Conservation (phyloP, 192 early-diverging fungal genomes). For the Coemansia sp. region DNA sequence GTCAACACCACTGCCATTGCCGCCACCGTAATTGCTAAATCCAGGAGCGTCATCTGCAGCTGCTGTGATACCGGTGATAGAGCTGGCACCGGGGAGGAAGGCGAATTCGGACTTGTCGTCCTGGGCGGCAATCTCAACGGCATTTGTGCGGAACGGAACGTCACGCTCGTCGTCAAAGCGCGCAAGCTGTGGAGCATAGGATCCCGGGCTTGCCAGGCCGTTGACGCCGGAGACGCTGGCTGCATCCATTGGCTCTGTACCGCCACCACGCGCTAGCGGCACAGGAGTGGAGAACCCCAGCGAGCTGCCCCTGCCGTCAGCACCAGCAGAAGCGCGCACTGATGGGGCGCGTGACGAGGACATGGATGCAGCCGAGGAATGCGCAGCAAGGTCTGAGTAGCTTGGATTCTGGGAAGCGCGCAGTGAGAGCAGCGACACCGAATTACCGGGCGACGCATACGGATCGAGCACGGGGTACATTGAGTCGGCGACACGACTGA, state of each 20-base stretch:
- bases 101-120: slow-evolving; percentile 52
- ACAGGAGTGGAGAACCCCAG: not conserved
- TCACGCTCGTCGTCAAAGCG: slow-evolving; percentile 37
- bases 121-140: slow-evolving; percentile 50
- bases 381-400: not conserved
- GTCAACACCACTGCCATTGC: slow-evolving; percentile 12
- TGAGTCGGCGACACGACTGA: slow-evolving; percentile 28
- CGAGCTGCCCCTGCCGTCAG: not conserved
- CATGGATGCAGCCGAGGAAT: not conserved
- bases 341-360: not conserved
- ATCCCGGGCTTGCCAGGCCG: not conserved
- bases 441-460: slow-evolving; percentile 16
- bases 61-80: not conserved
- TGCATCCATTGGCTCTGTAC: not conserved
- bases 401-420: slow-evolving; percentile 33
- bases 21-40: slow-evolving; percentile 5
- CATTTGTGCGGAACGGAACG: slow-evolving; percentile 44
- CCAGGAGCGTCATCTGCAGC: not conserved
- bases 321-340: not conserved
- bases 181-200: slow-evolving; percentile 3
- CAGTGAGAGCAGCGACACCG: slow-evolving; percentile 42
- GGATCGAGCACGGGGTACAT: slow-evolving; percentile 17
- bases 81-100: slow-evolving; percentile 23
- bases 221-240: not conserved
- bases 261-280: not conserved